phyloP scores from a whole-genome alignment of 441 rosid species.

The Eutrema salsugineum region DNA sequence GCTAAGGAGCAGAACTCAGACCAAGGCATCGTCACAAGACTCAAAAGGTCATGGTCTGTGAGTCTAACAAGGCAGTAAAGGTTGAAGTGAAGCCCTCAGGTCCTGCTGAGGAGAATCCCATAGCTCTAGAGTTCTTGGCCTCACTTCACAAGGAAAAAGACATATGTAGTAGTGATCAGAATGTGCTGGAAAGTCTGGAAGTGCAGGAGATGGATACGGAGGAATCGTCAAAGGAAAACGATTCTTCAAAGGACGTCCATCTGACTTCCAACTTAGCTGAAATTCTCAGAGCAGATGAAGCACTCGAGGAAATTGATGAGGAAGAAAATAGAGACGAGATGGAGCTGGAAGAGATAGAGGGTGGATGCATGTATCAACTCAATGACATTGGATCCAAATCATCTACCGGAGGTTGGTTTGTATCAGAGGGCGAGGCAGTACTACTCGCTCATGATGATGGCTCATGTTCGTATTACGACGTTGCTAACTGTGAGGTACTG shows the following conservation, averaged over 20 bases:
- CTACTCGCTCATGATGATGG: conserved; percentile 91
- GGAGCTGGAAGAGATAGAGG: conserved; percentile 60
- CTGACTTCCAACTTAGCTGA: conserved; percentile 41
- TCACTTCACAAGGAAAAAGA: conserved; percentile 47
- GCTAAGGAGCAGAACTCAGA: conserved; percentile 55
- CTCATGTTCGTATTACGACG: conserved; percentile 87
- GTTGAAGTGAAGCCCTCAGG: conserved; percentile 41
- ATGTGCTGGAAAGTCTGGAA: conserved; percentile 37
- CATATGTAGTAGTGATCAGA: conserved; percentile 22
- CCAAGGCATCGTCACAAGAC: conserved; percentile 36
- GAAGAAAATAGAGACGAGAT: conserved; percentile 51
- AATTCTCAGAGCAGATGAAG: conserved; percentile 72
- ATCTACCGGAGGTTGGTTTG: conserved; percentile 96
- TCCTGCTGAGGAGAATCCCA: conserved; percentile 49
- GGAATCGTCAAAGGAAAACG: conserved; percentile 41
- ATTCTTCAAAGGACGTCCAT: conserved; percentile 28
- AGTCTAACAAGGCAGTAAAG: conserved; percentile 24
- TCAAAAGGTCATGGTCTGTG: conserved; percentile 32
- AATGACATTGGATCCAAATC: conserved; percentile 65
- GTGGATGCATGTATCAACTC: conserved; percentile 44
- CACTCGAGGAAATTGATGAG: conserved; percentile 76
- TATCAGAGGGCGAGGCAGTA: conserved; percentile 94
- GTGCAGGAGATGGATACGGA: conserved; percentile 58
- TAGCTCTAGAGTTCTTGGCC: conserved; percentile 59
- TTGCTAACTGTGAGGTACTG: conserved; percentile 80